Base-by-base conservation (phyloP, 345 rosid species). In the Euphorbia lathyris region DNA sequence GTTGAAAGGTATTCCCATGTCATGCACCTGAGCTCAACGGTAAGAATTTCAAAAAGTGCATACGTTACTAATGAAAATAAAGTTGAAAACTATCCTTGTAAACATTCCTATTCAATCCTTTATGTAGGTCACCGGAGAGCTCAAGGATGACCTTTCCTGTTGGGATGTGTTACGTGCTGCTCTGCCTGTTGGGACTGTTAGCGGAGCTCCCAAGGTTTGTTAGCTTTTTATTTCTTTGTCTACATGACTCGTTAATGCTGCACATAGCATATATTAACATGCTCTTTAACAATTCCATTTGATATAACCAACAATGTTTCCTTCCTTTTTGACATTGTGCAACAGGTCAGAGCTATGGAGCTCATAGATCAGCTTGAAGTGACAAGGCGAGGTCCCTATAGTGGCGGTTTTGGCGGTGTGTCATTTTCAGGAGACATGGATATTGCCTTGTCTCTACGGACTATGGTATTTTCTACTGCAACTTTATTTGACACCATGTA, bases 11-110 rank as follows among this genome's bases (percentile, higher is more conserved):
- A 90, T 68, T 91, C 96, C 36, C 97, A 91, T 79, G 97, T 94
- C 47, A 91, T 91, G 98, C 97, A 94, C 78, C 91, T 94, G 62
- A 94, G 98, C 86, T 90, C 98, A 23, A 94, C 93, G 70, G 98
- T 91, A 64, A 80, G 89, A 53, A 55, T n/a, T 19, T 19, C 43
- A 51, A 17, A 52, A 52, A 5, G 27, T 12, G 0, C 32, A 58
- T 27, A 7, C 2, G 7, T 58, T 36, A 48, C 58, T 36, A 3
- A 29, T 45, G 20, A 58, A 20, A 20, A 64, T 7, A 4, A 42
- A 57, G 9, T 30, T 34, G 38, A n/a, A n/a, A n/a, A n/a, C n/a
- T n/a, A n/a, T 34, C 38, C 3, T 34, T 34, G 38, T 34, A 34
- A 34, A n/a, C 38, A 34, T 34, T 71, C 26, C 20, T 14, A 34